Base-by-base conservation (phyloP, 2,329 filamentous ascomycete species). In the Aspergillus persii region DNA sequence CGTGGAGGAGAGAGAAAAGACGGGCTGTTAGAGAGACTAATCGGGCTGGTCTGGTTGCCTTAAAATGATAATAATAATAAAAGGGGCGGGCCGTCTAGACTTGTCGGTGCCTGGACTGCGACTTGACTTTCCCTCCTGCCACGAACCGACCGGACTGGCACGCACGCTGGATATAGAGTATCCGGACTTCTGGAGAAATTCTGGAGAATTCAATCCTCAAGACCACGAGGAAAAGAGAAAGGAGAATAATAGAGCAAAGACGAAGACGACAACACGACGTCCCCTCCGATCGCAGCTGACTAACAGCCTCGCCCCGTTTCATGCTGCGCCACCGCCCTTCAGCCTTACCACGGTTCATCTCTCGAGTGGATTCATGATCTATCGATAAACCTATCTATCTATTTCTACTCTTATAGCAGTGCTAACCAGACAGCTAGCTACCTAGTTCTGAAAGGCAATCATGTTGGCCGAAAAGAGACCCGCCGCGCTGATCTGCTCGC, bases 401-500 rank as follows among this genome's bases (percentile, higher is more conserved):
- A 23, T 23, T 23, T 23, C 18, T 23, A 2, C 18, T 23, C 18
- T 23, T 23, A 23, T 23, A n/a, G n/a, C n/a, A n/a, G 18, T 23
- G 18, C 18, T 23, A 2, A 23, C 18, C 18, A 23, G 30, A 31
- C 30, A 31, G 30, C 30, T 23, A 23, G 30, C 6, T 8, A 6
- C 15, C 41, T 46, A n/a, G 18, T 47, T 11, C 8, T 47, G 27
- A 9, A 47, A 47, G 18, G 23, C 18, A 2, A 47, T 23, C 44
- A 47, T 4, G 44, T 47, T 47, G 44, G 26, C 44, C 44, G 7
- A 27, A 8, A 47, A 47, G 6, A 47, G 44, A 26, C 44, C 9
- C 8, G 44, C 27, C 3, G 54, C 48, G 48, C 66, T 69, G 69
- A 74, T 71, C 59, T 73, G 68, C 58, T 74, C 66, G 29, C 69